Conservation (phyloP, 371 early-diverging fungal genomes). For the Apophysomyces elegans region DNA sequence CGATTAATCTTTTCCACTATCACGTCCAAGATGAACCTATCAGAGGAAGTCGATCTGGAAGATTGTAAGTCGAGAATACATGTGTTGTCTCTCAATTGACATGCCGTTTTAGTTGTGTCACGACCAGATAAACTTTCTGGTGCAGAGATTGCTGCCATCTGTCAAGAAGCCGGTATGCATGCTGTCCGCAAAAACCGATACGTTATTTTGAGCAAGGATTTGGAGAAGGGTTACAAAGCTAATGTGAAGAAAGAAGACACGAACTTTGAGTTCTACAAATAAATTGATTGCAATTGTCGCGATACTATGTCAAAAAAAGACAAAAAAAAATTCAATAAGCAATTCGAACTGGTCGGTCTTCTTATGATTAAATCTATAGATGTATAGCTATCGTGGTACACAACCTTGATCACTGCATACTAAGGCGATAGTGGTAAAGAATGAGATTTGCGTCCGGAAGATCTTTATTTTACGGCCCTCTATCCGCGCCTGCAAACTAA, state of each 20-base stretch:
- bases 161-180: conserved; percentile 99
- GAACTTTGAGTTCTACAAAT: conserved; percentile 97
- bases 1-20: conserved; percentile 98
- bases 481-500: no score
- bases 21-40: conserved; percentile 98
- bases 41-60: conserved; percentile 99
- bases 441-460: no score
- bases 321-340: no score
- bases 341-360: no score
- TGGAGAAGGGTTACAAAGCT: conserved; percentile 98
- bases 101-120: conserved; percentile 76
- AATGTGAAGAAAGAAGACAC: conserved; percentile 96
- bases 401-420: no score
- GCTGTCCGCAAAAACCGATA: conserved; percentile 98
- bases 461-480: no score
- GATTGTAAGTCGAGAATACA: conserved; percentile 72
- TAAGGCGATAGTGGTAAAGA: no score
- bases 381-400: no score
- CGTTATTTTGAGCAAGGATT: conserved; percentile 96
- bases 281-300: conserved; percentile 6
- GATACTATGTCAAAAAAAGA: background rate
- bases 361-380: no score
- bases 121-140: conserved; percentile 98
- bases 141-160: conserved; percentile 99
- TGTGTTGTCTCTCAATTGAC: no score